These are phyloP conservation scores for Lepraria neglecta DNA, from an alignment of 495 filamentous ascomycete genomes.

Conservation along the genomic window DNA sequence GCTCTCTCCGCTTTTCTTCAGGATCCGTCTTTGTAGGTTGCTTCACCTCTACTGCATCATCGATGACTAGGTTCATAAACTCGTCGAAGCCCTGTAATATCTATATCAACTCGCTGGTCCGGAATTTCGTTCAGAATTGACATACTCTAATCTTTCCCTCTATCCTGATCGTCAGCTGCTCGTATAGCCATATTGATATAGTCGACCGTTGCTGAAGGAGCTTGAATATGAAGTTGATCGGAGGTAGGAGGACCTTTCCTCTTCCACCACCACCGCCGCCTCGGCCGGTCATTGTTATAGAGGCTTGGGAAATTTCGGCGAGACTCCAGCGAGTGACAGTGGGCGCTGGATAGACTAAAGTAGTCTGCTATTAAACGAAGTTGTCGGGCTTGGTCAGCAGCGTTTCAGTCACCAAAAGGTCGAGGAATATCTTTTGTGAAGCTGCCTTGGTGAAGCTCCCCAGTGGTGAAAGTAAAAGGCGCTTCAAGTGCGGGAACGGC, in stretches of 20 bases:
- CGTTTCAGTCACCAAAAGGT: too few species aligned
- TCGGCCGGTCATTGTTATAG: slow-evolving; percentile 62
- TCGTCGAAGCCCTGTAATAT: slow-evolving; percentile 79
- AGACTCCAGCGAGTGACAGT: background rate
- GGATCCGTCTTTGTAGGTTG: slow-evolving; percentile 67
- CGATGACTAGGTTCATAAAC: slow-evolving; percentile 98
- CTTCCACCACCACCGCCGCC: slow-evolving; percentile 61
- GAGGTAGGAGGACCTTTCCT: slow-evolving; percentile 86
- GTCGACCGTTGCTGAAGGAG: slow-evolving; percentile 81
- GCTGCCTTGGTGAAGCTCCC: background rate
- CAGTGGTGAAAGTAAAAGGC: background rate
- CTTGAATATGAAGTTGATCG: slow-evolving; percentile 98
- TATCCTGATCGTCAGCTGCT: slow-evolving; percentile 88
- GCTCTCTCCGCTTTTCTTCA: slow-evolving; percentile 65
- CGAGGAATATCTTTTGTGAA: background rate
- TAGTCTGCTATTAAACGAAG: background rate
- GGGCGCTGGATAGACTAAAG: background rate
- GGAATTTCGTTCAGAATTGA: background rate
- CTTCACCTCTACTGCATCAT: slow-evolving; percentile 90
- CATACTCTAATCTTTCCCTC: slow-evolving; percentile 88
- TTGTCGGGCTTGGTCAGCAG: background rate
- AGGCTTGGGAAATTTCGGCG: background rate
- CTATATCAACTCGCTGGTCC: slow-evolving; percentile 10
- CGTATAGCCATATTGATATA: slow-evolving; percentile 93
- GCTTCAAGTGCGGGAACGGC: background rate